These are phyloP conservation scores for Exophiala calicioides DNA, from an alignment of 2,329 filamentous ascomycete species.

Conservation along the genomic window DNA sequence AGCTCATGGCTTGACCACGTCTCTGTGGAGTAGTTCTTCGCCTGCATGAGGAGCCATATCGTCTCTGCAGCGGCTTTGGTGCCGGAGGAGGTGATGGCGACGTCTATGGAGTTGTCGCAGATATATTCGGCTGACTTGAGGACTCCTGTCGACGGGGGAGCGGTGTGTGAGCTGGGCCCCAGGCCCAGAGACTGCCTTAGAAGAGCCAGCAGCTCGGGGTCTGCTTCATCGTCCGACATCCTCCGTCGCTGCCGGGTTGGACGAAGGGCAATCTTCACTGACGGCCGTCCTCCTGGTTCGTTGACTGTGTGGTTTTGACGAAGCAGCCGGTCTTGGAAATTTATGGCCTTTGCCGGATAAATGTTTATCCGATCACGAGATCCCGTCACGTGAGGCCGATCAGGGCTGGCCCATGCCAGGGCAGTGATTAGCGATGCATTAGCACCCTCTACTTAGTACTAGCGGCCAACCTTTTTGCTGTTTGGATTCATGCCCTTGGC, in stretches of 20 bases:
- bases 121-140: conserved; percentile 81
- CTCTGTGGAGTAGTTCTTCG: conserved; percentile 77
- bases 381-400: background rate
- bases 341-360: conserved; percentile 1
- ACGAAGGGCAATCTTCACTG: too few species aligned
- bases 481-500: too few species aligned
- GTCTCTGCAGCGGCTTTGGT: conserved; percentile 78
- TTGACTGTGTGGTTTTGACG: too few species aligned
- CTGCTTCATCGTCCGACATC: conserved; percentile 92
- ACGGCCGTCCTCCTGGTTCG: too few species aligned
- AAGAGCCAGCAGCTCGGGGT: conserved; percentile 82
- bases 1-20: conserved; percentile 87
- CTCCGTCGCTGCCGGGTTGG: too few species aligned
- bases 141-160: conserved; percentile 74
- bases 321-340: background rate
- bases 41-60: conserved; percentile 80
- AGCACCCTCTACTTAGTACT: too few species aligned
- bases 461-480: too few species aligned
- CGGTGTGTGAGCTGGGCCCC: conserved; percentile 56
- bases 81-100: conserved; percentile 79
- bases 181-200: conserved; percentile 76
- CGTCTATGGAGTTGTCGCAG: conserved; percentile 89
- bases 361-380: background rate
- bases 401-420: background rate
- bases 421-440: too few species aligned